Conservation (phyloP, 2,329 filamentous ascomycete genomes). For the Mycosphaerella arachidis region DNA sequence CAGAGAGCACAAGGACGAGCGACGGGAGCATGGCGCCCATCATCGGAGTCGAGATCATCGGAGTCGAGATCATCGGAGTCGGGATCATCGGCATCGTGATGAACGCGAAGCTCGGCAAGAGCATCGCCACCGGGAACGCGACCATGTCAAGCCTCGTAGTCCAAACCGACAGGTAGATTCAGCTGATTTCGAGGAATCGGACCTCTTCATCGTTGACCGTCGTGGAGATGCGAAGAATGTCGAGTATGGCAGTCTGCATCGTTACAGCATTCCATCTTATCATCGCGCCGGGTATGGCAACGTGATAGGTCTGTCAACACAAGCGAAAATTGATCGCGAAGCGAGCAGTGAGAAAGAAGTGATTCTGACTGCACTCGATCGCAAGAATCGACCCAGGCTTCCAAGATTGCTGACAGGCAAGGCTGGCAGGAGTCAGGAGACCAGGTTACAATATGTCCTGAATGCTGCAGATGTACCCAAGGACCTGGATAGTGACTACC, state of each 20-base stretch:
- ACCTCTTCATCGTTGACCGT: conserved; percentile 61
- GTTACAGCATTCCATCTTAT: conserved; percentile 67
- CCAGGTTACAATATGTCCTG: conserved; percentile 7
- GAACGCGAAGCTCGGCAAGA: background rate
- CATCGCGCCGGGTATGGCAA: conserved; percentile 63
- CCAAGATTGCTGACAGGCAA: conserved; percentile 15
- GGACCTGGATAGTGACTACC: conserved; percentile 14
- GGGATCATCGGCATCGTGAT: background rate
- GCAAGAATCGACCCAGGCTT: background rate
- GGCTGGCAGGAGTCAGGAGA: conserved; percentile 6
- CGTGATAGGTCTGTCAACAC: conserved; percentile 61
- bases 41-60: background rate
- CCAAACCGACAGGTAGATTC: background rate
- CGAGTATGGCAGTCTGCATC: conserved; percentile 69
- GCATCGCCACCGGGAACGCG: background rate
- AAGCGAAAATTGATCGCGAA: conserved; percentile 63
- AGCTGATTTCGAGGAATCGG: conserved; percentile 24
- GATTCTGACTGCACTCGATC: conserved; percentile 1
- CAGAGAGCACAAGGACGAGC: background rate
- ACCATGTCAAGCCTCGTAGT: background rate
- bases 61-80: background rate
- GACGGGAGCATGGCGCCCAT: conserved; percentile 2
- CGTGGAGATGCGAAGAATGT: conserved; percentile 73
- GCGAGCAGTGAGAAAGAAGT: conserved; percentile 47
- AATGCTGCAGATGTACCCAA: background rate